Base-by-base conservation (phyloP, 2,329 filamentous ascomycete species). In the Fusarium domesticum region DNA sequence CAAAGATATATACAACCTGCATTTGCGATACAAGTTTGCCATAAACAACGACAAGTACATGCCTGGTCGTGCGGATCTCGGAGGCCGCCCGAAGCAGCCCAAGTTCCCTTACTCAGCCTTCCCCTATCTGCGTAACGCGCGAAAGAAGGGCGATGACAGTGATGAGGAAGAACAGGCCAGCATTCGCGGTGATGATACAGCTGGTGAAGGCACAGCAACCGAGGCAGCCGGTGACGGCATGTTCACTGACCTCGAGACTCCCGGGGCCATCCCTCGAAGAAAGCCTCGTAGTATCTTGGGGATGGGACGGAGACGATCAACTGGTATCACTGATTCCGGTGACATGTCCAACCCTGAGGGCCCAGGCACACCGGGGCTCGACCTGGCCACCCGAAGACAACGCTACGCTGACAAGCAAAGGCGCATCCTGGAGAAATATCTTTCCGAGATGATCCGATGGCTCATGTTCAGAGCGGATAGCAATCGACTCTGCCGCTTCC, bases 401-500 rank as follows among this genome's bases (percentile, higher is more conserved):
- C 74, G 84, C 44, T 95, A 92, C 57, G 81, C 89, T 32, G 89
- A 95, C 57, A 83, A 81, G 50, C 91, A 96, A 67, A 81, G 92
- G 44, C 85, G 83, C 58, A 89, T 88, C 63, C 73, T 98, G 23
- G 93, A 97, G 64, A 83, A 83, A 37, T 98, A 98, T 64, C 73
- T 98, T 16, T 89, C 92, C 53, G 87, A 92, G 60, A 89, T 97
- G 83, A 92, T 97, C 48, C 84, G 89, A 42, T 97, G 92, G 80
- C 82, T 98, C 58, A 97, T 98, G 69, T 98, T 98, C 70, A 83
- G 92, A 35, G 84, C 93, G 6, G 92, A 97, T 67, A 96, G 90
- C 69, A 97, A 96, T 61, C 83, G 93, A 8, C 75, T 98, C 4
- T 98, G 93, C 70, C 93, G 95, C 53, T 98, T 98, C 64, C 74